A percentile compares a stretch with the other conserved stretches of the same genome.
These are phyloP conservation scores for Pythium plurisporium DNA, from an alignment of 352 stramenopile species.

Conservation along the genomic window DNA sequence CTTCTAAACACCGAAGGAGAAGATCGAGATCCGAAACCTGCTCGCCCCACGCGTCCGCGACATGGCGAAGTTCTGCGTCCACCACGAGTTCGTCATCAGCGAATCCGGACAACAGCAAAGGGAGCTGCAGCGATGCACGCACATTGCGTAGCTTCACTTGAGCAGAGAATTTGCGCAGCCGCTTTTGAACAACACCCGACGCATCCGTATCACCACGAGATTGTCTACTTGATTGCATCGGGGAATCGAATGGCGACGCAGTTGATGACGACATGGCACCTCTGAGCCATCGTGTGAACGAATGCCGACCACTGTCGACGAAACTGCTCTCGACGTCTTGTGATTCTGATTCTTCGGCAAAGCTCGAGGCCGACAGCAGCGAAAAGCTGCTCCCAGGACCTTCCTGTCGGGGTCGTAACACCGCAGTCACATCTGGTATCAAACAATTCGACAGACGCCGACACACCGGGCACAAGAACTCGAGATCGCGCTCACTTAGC, in stretches of 20 bases:
- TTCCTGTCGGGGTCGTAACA: background rate
- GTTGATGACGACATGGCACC: background rate
- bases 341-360: constrained; percentile 9
- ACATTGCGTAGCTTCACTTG: constrained; percentile 47
- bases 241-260: background rate
- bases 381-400: constrained; percentile 15
- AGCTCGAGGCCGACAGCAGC: background rate
- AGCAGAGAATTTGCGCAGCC: constrained; percentile 50
- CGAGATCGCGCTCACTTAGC: constrained; percentile 57
- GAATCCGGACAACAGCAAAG: constrained; percentile 40
- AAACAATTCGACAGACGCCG: constrained; percentile 72
- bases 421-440: constrained; percentile 31
- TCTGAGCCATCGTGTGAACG: constrained; percentile 11
- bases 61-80: constrained; percentile 49
- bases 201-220: background rate
- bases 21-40: constrained; percentile 51
- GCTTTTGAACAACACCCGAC: constrained; percentile 26
- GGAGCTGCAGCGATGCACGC: constrained; percentile 39
- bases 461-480: constrained; percentile 80
- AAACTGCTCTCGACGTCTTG: background rate
- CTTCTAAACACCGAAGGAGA: constrained; percentile 49
- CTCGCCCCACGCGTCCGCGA: constrained; percentile 33
- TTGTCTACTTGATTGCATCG: background rate
- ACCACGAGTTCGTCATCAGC: constrained; percentile 41
- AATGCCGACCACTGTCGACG: background rate